These are phyloP conservation scores for Eucalyptus paniculata DNA, from an alignment of 345 rosid species.

Conservation along the genomic window DNA sequence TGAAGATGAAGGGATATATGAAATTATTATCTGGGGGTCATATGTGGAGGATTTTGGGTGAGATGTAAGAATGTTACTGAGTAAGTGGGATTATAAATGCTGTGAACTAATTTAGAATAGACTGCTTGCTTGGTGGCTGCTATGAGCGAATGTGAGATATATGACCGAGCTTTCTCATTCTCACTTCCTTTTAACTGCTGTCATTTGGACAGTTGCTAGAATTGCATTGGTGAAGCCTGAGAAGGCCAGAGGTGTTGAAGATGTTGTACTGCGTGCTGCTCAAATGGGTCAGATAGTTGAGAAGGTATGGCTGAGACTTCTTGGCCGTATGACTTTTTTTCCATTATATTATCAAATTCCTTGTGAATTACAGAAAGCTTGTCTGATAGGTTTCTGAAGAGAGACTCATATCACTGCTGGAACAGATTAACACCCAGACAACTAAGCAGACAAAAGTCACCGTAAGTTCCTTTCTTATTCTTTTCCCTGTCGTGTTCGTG, in stretches of 20 bases:
- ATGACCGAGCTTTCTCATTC: not conserved
- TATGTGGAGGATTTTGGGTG: not conserved
- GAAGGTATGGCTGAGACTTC: constrained; percentile 35
- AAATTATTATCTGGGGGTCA: not conserved
- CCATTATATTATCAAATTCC: not conserved
- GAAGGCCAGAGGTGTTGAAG: constrained; percentile 94
- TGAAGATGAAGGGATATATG: not conserved
- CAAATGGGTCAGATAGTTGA: constrained; percentile 90
- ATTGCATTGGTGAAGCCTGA: constrained; percentile 98
- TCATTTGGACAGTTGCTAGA: constrained; percentile 46
- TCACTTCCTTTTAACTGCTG: not conserved
- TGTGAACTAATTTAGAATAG: not conserved
- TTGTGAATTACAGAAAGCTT: not conserved
- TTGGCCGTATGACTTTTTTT: not conserved
- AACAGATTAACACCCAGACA: constrained; percentile 91
- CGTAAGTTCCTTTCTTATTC: constrained; percentile 13
- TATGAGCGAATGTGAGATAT: not conserved
- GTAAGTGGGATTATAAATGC: not conserved
- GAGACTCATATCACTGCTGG: constrained; percentile 75
- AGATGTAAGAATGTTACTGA: not conserved
- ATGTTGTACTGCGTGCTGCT: constrained; percentile 78
- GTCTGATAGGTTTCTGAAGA: constrained; percentile 71
- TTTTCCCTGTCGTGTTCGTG: not conserved
- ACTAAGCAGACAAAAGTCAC: constrained; percentile 91
- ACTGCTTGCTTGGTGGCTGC: not conserved